Conservation (phyloP, 345 rosid genomes). For the Rhizophora apiculata region DNA sequence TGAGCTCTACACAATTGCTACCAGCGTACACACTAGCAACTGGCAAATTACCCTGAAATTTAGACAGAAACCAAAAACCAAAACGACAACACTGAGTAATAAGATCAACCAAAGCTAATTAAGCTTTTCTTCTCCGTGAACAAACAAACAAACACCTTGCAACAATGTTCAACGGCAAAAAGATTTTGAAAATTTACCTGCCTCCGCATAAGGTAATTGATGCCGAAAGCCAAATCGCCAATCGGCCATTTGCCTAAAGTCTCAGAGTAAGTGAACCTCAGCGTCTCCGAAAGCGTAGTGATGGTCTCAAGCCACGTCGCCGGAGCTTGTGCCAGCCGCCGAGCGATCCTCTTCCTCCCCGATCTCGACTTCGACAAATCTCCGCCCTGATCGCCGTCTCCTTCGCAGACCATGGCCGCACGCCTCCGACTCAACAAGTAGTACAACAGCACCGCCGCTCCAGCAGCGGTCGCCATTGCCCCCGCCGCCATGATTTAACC, state of each 20-base stretch:
- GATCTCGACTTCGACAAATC: slow-evolving; percentile 68
- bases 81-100: neutral
- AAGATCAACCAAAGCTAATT: neutral
- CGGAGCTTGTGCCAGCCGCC: slow-evolving; percentile 90
- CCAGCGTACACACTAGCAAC: slow-evolving; percentile 88
- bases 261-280: slow-evolving; percentile 86
- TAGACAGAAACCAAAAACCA: neutral
- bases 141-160: neutral
- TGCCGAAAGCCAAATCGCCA: slow-evolving; percentile 93
- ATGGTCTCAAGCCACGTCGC: slow-evolving; percentile 93
- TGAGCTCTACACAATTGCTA: slow-evolving; percentile 50
- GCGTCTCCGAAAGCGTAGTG: slow-evolving; percentile 78
- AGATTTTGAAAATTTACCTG: slow-evolving; percentile 44
- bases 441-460: slow-evolving; percentile 66
- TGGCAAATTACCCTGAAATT: slow-evolving; percentile 66
- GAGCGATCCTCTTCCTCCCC: slow-evolving; percentile 54
- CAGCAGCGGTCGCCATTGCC: slow-evolving; percentile 85
- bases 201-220: slow-evolving; percentile 80
- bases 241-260: slow-evolving; percentile 99
- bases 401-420: slow-evolving; percentile 40
- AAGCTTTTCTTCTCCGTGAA: neutral
- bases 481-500: slow-evolving; percentile 63
- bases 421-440: slow-evolving; percentile 54
- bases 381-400: slow-evolving; percentile 28
- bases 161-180: neutral